Base-by-base conservation (phyloP, 306 rosid genomes). In the Quercus ilex region DNA sequence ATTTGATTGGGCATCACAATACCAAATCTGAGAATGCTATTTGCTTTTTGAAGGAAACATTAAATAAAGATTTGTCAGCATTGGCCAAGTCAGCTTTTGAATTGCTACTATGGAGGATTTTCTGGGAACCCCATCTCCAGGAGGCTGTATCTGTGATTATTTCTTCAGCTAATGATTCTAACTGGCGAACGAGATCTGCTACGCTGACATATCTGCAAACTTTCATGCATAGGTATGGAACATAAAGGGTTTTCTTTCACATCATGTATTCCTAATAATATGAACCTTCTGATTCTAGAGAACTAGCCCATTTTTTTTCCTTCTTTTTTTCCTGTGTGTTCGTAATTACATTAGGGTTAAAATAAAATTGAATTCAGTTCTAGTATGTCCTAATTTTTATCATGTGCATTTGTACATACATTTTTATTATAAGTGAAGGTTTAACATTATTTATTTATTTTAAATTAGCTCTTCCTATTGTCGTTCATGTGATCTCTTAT, bases 131-230 rank as follows among this genome's bases (percentile, higher is more conserved):
- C 77, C 92, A 93, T 81, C 93, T 95, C 75, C 90, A 88, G 83
- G 89, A 86, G 82, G 94, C 90, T 80, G 83, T 95, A 55, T 85
- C 94, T 70, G 89, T 91, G 78, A 91, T 95, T 85, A 91, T 95
- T 85, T 87, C 91, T 83, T 90, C 98, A 38, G 93, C 96, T 55
- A 80, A 84, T 83, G 99, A 95, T 83, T 81, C 96, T 77, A 95
- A 93, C 83, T 95, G 99, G 98, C 89, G 98, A 79, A 90, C 89
- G 5, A 91, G 99, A 83, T 95, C 98, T 80, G 94, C 99, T 30
- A 89, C 93, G 6, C 80, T 95, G 87, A 91, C 98, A 13, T 95
- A 86, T 87, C 87, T 95, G 81, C 93, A 94, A 15, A 89, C 96
- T 78, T 95, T 95, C 88, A 95, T 95, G 99, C 92, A 84, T 85